Percentiles rank a stretch among this genome's conserved stretches.
These are phyloP conservation scores for Teunomyces lycoperdinae DNA, from an alignment of 805 yeast genomes.

Conservation along the genomic window DNA sequence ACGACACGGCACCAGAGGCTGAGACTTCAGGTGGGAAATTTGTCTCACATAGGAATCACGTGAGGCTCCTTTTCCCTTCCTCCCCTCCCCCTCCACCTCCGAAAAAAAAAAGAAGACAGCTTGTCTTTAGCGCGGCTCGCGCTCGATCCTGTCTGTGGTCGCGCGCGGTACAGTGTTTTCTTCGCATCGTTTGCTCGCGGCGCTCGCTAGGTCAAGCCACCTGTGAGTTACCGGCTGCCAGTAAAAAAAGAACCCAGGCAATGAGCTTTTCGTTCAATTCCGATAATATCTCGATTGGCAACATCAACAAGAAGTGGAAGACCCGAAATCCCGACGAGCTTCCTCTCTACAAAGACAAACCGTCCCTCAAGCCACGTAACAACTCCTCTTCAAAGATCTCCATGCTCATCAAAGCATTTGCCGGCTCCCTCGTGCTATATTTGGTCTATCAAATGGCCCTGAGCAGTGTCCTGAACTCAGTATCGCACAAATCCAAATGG, in stretches of 20 bases:
- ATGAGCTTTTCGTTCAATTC: conserved; percentile 12
- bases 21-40: no score
- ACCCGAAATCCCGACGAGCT: conserved; percentile 17
- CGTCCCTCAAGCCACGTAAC: conserved; percentile 10
- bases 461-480: conserved; percentile 5
- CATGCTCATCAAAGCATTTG: conserved; percentile 45
- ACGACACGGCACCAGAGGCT: no score
- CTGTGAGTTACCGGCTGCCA: neutral
- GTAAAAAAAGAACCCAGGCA: neutral
- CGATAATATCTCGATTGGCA: conserved; percentile 9
- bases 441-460: conserved; percentile 26
- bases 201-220: neutral
- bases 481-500: conserved; percentile 36
- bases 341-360: conserved; percentile 37
- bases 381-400: conserved; percentile 12
- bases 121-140: no score
- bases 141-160: no score
- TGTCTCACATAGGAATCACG: no score
- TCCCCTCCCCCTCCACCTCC: no score
- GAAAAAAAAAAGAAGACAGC: no score
- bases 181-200: no score
- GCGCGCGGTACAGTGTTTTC: no score
- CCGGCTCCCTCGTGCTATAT: conserved; percentile 41
- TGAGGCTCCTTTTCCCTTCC: no score
- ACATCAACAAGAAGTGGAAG: conserved; percentile 16